A percentile compares a stretch with the other conserved stretches of the same genome.
phyloP scores from a whole-genome alignment of 2,329 filamentous ascomycete species.

The Fusarium bactridioides region DNA sequence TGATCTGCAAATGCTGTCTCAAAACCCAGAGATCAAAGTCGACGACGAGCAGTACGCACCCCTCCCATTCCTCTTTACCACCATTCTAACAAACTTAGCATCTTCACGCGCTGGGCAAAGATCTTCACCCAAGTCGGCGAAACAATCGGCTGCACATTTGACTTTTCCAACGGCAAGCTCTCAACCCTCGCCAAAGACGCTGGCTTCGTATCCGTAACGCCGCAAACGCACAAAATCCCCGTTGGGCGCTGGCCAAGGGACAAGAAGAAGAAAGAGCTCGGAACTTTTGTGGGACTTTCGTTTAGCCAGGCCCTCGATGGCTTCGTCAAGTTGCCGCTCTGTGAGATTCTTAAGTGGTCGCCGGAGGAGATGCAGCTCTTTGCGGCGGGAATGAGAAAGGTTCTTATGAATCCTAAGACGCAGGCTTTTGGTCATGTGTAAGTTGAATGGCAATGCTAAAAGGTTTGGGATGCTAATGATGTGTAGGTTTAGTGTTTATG shows the following conservation, averaged over 20 bases:
- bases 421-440: conserved; percentile 30
- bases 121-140: conserved; percentile 24
- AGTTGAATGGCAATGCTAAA: too few relatives aligned
- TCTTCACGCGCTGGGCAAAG: conserved; percentile 30
- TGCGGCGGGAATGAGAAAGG: conserved; percentile 31
- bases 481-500: conserved; percentile 26
- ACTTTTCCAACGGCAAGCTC: conserved; percentile 31
- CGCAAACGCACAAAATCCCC: conserved; percentile 26
- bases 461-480: not conserved
- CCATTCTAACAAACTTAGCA: not conserved
- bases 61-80: not conserved
- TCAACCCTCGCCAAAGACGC: conserved; percentile 21
- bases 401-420: conserved; percentile 22
- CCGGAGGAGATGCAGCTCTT: conserved; percentile 35
- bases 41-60: conserved; percentile 21
- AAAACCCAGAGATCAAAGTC: conserved; percentile 8
- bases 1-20: conserved; percentile 28
- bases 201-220: conserved; percentile 6
- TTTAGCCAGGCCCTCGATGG: conserved; percentile 38
- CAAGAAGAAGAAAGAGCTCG: conserved; percentile 34
- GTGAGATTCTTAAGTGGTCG: conserved; percentile 32
- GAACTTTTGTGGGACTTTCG: conserved; percentile 31
- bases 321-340: conserved; percentile 35
- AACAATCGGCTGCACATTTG: conserved; percentile 24
- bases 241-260: conserved; percentile 35